A percentile compares a stretch with the other conserved stretches of the same genome.
Conservation (phyloP, 192 early-diverging fungal species). For the Endogone sp. region DNA sequence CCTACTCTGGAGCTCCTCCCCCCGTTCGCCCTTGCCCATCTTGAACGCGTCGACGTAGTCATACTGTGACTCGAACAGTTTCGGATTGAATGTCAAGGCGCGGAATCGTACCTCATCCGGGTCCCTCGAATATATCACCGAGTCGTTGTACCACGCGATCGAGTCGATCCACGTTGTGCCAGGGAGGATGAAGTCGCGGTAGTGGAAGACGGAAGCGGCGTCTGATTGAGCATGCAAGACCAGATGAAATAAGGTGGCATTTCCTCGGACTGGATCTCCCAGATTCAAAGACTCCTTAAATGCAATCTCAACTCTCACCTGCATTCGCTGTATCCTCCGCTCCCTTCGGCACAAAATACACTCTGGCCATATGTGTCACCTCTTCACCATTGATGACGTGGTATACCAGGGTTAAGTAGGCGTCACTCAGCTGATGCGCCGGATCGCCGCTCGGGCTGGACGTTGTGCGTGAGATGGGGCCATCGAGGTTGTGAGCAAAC, state of each 20-base stretch:
- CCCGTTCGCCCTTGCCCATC: neutral
- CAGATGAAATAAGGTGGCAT: too few relatives aligned
- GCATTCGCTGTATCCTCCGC: too few relatives aligned
- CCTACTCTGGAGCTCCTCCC: neutral
- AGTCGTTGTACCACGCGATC: conserved; percentile 19
- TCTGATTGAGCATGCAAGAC: neutral
- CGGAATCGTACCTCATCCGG: neutral
- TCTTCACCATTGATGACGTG: neutral
- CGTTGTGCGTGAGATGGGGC: conserved; percentile 18
- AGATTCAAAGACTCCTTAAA: too few relatives aligned
- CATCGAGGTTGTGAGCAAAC: conserved; percentile 15
- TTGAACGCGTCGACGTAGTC: neutral
- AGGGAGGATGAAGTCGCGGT: conserved; percentile 26
- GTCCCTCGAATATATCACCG: conserved; percentile 29
- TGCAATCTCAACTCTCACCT: too few relatives aligned
- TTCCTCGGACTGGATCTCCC: too few relatives aligned
- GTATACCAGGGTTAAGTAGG: neutral
- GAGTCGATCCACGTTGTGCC: conserved; percentile 18
- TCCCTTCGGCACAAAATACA: neutral
- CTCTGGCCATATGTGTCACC: neutral
- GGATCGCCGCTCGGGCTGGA: neutral
- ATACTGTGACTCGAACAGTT: neutral
- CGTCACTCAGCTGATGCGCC: neutral
- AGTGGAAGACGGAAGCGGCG: neutral
- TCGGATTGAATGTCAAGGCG: neutral